A percentile compares a stretch with the other conserved stretches of the same genome.
Conservation (phyloP, 179 eudicot genomes). For the Camellia oleifera region DNA sequence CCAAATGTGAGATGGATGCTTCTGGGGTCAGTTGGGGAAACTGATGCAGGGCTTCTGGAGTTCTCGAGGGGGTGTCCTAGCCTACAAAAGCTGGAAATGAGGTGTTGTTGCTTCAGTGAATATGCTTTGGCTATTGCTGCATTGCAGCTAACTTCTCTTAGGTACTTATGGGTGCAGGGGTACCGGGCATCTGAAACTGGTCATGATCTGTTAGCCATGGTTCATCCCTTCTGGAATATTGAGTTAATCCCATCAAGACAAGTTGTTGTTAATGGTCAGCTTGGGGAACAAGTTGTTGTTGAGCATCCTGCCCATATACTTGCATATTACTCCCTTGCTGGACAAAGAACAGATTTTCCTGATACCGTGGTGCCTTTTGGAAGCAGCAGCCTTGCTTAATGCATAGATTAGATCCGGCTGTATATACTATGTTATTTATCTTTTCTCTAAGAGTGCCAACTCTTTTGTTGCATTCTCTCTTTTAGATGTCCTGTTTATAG, state of each 20-base stretch:
- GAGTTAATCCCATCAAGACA: slow-evolving; percentile 35
- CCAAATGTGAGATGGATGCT: slow-evolving; percentile 67
- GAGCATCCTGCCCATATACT: slow-evolving; percentile 35
- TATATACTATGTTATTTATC: not conserved
- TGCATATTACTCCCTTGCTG: slow-evolving; percentile 41
- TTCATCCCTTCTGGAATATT: slow-evolving; percentile 38
- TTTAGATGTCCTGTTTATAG: not conserved
- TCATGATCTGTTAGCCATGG: slow-evolving; percentile 28
- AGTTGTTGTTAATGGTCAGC: slow-evolving; percentile 1
- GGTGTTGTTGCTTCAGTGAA: slow-evolving; percentile 66
- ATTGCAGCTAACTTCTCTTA: slow-evolving; percentile 38
- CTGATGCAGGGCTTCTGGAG: slow-evolving; percentile 60
- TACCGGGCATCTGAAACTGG: slow-evolving; percentile 46
- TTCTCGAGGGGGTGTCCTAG: slow-evolving; percentile 66
- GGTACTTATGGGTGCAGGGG: slow-evolving; percentile 81
- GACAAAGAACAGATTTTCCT: slow-evolving; percentile 39
- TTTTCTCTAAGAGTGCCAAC: not conserved
- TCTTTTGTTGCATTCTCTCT: not conserved
- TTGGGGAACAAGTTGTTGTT: slow-evolving; percentile 11
- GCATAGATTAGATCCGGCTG: slow-evolving; percentile 2
- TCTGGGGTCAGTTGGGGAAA: slow-evolving; percentile 55
- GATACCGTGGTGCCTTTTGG: slow-evolving; percentile 26
- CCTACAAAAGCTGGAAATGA: slow-evolving; percentile 63
- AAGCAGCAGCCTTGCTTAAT: slow-evolving; percentile 3
- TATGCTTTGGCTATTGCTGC: slow-evolving; percentile 54